Base-by-base conservation (phyloP, 2,329 filamentous ascomycete species). In the Fusarium neocosmosporiellum region DNA sequence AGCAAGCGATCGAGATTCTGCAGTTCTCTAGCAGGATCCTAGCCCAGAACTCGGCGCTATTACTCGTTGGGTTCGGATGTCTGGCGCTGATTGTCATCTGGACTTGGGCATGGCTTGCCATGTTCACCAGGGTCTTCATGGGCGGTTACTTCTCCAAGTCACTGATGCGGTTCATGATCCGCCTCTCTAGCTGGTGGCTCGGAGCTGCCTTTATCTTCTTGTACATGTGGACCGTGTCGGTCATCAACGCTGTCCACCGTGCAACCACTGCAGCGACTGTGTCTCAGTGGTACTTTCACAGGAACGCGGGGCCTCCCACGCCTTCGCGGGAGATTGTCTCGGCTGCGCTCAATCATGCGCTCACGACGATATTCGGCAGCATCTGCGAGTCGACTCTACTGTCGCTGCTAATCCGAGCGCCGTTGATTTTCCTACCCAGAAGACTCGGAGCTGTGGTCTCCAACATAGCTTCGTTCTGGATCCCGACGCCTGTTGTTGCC, bases 221-320 rank as follows among this genome's bases (percentile, higher is more conserved):
- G 85, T 98, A 98, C 82, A 91, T 98, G 75, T 99, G 96, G 96
- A 96, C 95, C 0, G 86, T 98, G 46, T 93, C 93, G 3, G 90
- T 98, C 65, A 91, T 97, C 79, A 92, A 94, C 65, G 95, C 94
- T 20, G 89, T 98, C 24, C 96, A 99, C 81, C 92, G 96, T 66
- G 92, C 94, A 24, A 96, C 95, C 18, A 98, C 96, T 16, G 96
- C 95, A 27, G 96, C 96, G 13, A 98, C 96, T 1, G 96, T 98
- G 27, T 97, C 94, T 43, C 96, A 99, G 82, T 99, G 96, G 96
- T 99, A 99, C 83, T 99, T 98, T 82, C 96, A 98, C 82, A 94
- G 96, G 71, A 93, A 97, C 76, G 91, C 91, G 6, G 89, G 91
- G 13, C 94, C 96, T 7, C 87, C 92, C 10, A 91, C 95, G 3